Base-by-base conservation (phyloP, 1,284 basidiomycete species). In the Marasmius tenuissimus region DNA sequence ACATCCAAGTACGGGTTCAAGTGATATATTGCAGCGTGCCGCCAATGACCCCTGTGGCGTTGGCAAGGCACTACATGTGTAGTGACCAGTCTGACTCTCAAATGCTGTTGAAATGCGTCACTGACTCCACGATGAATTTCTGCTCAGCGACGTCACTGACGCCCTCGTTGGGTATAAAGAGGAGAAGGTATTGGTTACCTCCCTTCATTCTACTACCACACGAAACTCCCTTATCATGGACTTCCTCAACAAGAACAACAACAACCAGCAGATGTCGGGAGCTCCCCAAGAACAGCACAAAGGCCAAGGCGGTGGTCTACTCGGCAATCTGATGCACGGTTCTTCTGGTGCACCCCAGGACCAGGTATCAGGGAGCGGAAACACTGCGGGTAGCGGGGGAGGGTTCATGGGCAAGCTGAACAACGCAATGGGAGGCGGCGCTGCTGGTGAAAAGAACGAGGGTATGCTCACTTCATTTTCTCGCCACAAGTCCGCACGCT, bases 401-500 rank as follows among this genome's bases (percentile, higher is more conserved):
- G 67, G 67, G 2, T 47, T 68, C 35, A 64, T 68, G 63, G 63
- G 56, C 12, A 64, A 56, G 40, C 2, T 67, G n/a, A 67, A 65
- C 47, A 59, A 65, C 16, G 34, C 45, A 2, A 39, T 64, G 22
- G 67, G 67, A 12, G 66, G 67, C 55, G 64, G 67, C 6, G 51
- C 60, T 49, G 37, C 61, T 27, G 61, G 64, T 9, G 67, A 68
- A 39, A 45, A 57, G 12, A 68, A 67, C 1, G 67, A 68, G 57
- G 67, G 67, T 68, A 60, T 11, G 57, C 2, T 27, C 27, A 27
- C 27, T 27, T 11, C 27, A 27, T 18, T 22, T 47, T 48, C 50
- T 3, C 27, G 38, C n/a, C 38, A 33, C 1, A 47, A 52, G 14
- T 39, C 38, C 33, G 27, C 27, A 54, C 40, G 18, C 16, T 58